Base-by-base conservation (phyloP, 768 basidiomycete genomes). In the Pulveroboletus sp. region DNA sequence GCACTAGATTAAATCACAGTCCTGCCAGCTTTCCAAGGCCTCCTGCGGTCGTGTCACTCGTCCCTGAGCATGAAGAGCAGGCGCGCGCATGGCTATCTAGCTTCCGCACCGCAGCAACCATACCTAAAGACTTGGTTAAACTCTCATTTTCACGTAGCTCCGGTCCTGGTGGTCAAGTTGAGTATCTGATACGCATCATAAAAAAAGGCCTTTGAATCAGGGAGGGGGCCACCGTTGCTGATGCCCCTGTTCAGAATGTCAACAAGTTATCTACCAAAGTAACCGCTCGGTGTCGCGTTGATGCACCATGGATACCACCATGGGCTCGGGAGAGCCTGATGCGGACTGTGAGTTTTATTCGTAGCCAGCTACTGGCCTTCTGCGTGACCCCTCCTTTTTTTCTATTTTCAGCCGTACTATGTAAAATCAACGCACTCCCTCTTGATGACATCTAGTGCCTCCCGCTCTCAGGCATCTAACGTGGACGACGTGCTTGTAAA, bases 251-350 rank as follows among this genome's bases (percentile, higher is more conserved):
- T n/a, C 57, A 91, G 87, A 89, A 92, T 56, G 89, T 92, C 35
- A 92, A 92, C 62, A 92, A 90, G 69, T 78, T 91, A n/a, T 90
- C 88, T 51, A 91, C 89, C 12, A 91, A 91, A 63, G 86, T 79
- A 0, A 83, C 80, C 0, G 57, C 85, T 14, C 74, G 84, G 37
- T 87, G 85, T 57, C 65, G 74, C 6, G 43, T 88, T 8, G 70
- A 81, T 45, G 71, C 76, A 1, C 46, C 67, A 1, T 89, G 87
- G 87, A 83, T 90, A 43, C 88, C 89, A 7, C 46, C 54, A 2
- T 90, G 88, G 89, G 79, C 83, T 5, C 68, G 63, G 30, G 68
- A 75, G 7, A 63, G 61, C 28, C 55, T 89, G 18, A 72, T 70
- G 56, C 62, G 57, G 57, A 73, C 77, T 55, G 83, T 86, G 62